Base-by-base conservation (phyloP, 2,329 filamentous ascomycete species). In the Onygenales sp. region DNA sequence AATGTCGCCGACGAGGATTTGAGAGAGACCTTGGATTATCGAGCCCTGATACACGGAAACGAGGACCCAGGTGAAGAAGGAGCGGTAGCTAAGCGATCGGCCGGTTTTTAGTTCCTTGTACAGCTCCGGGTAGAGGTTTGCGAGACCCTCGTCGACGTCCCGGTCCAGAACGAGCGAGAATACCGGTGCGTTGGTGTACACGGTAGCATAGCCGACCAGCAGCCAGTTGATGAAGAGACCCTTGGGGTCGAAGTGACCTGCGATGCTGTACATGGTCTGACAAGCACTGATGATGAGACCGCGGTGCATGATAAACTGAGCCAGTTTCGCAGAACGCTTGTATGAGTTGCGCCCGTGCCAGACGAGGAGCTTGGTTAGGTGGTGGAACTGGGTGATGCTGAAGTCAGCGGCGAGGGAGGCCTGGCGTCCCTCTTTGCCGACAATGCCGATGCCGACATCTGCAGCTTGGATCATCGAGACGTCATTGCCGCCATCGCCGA, bases 381-480 rank as follows among this genome's bases (percentile, higher is more conserved):
- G 90, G 64, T 85, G 87, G 71, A 98, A 98, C 63, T 96, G 91
- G 56, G 90, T 88, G 61, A 98, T 95, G 55, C 87, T 93, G 70
- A 98, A 98, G 68, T 98, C 93, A 9, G 93, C 94, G 0, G 94
- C 94, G 46, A 98, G 78, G 65, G 87, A 93, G 37, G 93, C 93
- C 74, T 98, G 93, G 21, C 88, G 84, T 36, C 93, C 93, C 74
- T 98, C 93, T 74, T 98, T 98, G 56, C 93, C 93, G 0, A 97
- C 93, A 57, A 98, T 98, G 56, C 93, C 93, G 31, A 98, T 92
- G 56, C 94, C 94, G 0, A 98, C 91, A 64, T 98, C 93, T 0
- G 94, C 93, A 6, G 93, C 92, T 75, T 97, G 93, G 61, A 98
- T 98, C 93, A 98, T 98, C 61, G 86, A 92, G 4, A 98, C 93